phyloP scores from a whole-genome alignment of 75 land plant species.

The Picea glauca region DNA sequence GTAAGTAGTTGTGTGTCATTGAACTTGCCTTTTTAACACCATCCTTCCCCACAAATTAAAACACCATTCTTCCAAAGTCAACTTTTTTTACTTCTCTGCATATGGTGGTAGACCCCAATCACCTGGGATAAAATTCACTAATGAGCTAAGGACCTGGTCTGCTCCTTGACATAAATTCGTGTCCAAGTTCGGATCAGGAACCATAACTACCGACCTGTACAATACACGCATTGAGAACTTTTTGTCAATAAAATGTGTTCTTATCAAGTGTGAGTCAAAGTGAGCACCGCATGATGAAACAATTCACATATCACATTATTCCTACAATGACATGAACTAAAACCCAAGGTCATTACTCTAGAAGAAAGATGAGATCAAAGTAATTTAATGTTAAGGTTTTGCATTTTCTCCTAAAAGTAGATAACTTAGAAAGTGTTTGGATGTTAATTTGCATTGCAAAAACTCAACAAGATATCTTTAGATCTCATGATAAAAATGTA shows the following conservation, averaged over 20 bases:
- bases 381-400: not conserved
- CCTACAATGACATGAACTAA: not conserved
- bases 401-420: not conserved
- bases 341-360: not conserved
- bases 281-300: not conserved
- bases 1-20: not conserved
- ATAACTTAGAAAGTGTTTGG: not conserved
- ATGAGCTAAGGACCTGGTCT: constrained; percentile 67
- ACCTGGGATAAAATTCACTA: constrained; percentile 66
- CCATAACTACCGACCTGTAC: constrained; percentile 88
- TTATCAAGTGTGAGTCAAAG: not conserved
- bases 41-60: not conserved
- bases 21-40: not conserved
- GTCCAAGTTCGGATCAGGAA: constrained; percentile 86
- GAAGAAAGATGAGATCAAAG: not conserved
- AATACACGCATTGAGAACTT: not conserved
- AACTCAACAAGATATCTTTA: not conserved
- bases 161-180: constrained; percentile 53
- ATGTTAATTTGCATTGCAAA: not conserved
- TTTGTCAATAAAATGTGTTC: not conserved
- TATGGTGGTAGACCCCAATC: constrained; percentile 82
- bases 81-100: not conserved
- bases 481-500: not conserved
- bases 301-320: not conserved
- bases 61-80: no score